A percentile compares a stretch with the other conserved stretches of the same genome.
phyloP scores from a whole-genome alignment of 2,329 filamentous ascomycete species.

The Myriosclerotinia duriaeana region DNA sequence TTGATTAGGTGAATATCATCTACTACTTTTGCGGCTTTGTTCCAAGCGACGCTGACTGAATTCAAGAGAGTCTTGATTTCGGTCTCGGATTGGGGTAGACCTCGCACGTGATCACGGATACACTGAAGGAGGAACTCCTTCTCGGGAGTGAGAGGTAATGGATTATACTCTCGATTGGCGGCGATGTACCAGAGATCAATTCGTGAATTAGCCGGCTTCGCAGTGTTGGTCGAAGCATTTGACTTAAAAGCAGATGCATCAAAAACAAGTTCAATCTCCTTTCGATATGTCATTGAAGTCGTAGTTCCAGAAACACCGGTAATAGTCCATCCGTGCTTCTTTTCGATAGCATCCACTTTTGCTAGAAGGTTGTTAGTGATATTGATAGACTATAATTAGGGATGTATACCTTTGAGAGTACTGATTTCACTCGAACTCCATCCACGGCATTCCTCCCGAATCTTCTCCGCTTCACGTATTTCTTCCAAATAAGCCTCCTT shows the following conservation, averaged over 20 bases:
- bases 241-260: slow-evolving; percentile 61
- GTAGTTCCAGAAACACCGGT: slow-evolving; percentile 60
- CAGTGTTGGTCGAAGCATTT: slow-evolving; percentile 25
- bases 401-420: slow-evolving; percentile 66
- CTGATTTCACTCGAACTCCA: slow-evolving; percentile 83
- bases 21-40: slow-evolving; percentile 58
- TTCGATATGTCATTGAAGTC: slow-evolving; percentile 72
- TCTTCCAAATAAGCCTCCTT: slow-evolving; percentile 71
- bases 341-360: slow-evolving; percentile 65
- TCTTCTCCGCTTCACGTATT: slow-evolving; percentile 77
- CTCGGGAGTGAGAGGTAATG: slow-evolving; percentile 59
- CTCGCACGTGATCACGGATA: slow-evolving; percentile 66
- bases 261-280: slow-evolving; percentile 72
- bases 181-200: slow-evolving; percentile 73
- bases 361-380: slow-evolving; percentile 51
- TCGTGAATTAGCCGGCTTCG: slow-evolving; percentile 46
- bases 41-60: slow-evolving; percentile 64
- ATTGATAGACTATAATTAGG: background rate
- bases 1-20: slow-evolving; percentile 62
- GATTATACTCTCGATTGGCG: slow-evolving; percentile 53
- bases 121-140: slow-evolving; percentile 74
- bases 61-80: slow-evolving; percentile 57
- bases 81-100: slow-evolving; percentile 57
- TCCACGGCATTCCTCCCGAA: slow-evolving; percentile 84
- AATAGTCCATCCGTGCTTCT: slow-evolving; percentile 69